Evolutionary conservation across 2,329 filamentous ascomycete species (phyloP).

Genomic region (Fusarium napiforme): DNA sequence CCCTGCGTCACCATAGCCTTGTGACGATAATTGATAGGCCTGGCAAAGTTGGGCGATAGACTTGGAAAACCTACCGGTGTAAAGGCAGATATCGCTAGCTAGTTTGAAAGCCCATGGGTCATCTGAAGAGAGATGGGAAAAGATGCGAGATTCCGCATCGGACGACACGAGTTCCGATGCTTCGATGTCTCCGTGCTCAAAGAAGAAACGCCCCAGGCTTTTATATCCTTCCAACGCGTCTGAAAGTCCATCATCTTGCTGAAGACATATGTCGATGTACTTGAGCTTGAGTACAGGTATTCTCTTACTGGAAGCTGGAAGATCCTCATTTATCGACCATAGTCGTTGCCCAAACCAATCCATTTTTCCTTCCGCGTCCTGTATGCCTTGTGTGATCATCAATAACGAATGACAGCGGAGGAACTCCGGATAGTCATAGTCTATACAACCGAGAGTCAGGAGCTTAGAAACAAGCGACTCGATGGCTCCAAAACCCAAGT

Average conservation of each 20-base stretch:
- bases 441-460: fast-evolving
- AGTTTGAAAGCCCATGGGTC: neutral
- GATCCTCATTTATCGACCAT: too few relatives aligned
- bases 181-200: fast-evolving
- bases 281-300: neutral
- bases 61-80: fast-evolving
- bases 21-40: too few relatives aligned
- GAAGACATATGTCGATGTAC: neutral
- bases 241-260: fast-evolving
- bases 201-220: fast-evolving
- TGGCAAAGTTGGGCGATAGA: too few relatives aligned
- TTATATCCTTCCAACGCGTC: fast-evolving
- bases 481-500: neutral
- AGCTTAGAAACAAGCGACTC: neutral
- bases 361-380: fast-evolving
- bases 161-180: neutral
- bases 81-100: fast-evolving
- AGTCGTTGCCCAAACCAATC: too few relatives aligned
- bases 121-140: neutral
- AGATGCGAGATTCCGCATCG: fast-evolving
- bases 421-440: fast-evolving
- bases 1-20: neutral
- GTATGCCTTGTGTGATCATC: fast-evolving
- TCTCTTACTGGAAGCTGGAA: neutral
- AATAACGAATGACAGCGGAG: neutral